A percentile compares a stretch with the other conserved stretches of the same genome.
Conservation (phyloP, 2,329 filamentous ascomycete genomes). For the Penicillium sp. region DNA sequence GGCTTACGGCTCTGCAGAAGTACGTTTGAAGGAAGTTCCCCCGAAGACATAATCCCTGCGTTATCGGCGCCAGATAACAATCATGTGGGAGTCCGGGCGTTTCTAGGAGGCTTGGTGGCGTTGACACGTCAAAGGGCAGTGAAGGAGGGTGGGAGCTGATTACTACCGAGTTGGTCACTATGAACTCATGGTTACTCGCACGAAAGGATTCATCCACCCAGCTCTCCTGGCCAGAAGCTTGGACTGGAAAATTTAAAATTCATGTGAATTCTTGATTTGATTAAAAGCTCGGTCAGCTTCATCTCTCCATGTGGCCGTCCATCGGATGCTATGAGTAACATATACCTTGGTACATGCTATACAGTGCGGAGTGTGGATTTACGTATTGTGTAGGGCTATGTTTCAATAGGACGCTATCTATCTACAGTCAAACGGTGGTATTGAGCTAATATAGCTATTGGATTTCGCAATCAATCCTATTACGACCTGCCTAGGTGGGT, state of each 20-base stretch:
- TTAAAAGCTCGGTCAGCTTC: not conserved
- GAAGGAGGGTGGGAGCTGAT: not conserved
- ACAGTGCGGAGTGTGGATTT: too few species aligned
- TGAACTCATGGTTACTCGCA: conserved; percentile 12
- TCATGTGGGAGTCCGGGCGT: conserved; percentile 12
- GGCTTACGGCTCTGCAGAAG: conserved; percentile 8
- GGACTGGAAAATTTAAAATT: not conserved
- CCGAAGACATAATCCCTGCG: conserved; percentile 11
- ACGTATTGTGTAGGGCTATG: not conserved
- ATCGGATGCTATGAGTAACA: not conserved
- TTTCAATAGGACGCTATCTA: not conserved
- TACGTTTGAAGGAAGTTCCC: conserved; percentile 1
- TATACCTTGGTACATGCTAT: too few species aligned
- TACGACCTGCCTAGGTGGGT: conserved; percentile 15
- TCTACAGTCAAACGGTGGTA: not conserved
- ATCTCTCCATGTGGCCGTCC: not conserved
- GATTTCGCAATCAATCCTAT: not conserved
- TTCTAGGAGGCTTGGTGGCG: conserved; percentile 20
- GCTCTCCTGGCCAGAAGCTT: not conserved
- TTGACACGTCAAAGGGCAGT: conserved; percentile 23
- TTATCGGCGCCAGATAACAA: conserved; percentile 12
- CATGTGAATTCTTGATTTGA: not conserved
- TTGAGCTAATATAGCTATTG: not conserved
- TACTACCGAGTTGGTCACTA: not conserved
- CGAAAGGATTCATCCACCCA: not conserved